Conservation (phyloP, 2,329 filamentous ascomycete species). For the Fusarium sp. region DNA sequence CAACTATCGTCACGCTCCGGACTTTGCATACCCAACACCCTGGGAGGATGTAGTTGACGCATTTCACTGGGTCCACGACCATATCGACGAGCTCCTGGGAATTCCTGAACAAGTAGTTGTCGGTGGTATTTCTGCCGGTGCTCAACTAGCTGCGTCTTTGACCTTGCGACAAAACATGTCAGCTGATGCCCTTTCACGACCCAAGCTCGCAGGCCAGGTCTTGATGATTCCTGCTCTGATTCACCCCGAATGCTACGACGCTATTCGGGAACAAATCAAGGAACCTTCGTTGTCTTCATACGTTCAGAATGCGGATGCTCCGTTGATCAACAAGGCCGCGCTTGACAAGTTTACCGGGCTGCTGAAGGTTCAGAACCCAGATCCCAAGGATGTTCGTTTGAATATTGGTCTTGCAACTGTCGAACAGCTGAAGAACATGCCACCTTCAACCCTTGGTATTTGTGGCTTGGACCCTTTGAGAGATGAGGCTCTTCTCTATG, state of each 20-base stretch:
- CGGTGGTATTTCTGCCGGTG: constrained; percentile 64
- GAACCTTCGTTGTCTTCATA: constrained; percentile 59
- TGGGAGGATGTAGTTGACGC: constrained; percentile 68
- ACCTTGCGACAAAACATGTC: constrained; percentile 55
- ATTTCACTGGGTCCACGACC: constrained; percentile 65
- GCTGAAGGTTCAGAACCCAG: constrained; percentile 40
- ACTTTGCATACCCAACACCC: constrained; percentile 64
- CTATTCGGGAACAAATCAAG: constrained; percentile 54
- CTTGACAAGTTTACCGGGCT: constrained; percentile 44
- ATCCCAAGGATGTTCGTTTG: constrained; percentile 53
- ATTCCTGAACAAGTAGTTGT: constrained; percentile 54
- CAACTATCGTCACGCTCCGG: constrained; percentile 71
- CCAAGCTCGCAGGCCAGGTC: constrained; percentile 62
- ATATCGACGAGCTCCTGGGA: constrained; percentile 26
- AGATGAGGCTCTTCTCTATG: constrained; percentile 64
- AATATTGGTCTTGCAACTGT: constrained; percentile 52
- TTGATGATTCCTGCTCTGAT: constrained; percentile 63
- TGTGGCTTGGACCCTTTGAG: constrained; percentile 62
- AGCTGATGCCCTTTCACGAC: constrained; percentile 24
- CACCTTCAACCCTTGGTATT: constrained; percentile 60
- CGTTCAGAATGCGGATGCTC: constrained; percentile 61
- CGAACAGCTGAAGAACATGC: constrained; percentile 57
- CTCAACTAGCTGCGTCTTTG: constrained; percentile 58
- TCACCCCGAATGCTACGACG: constrained; percentile 38
- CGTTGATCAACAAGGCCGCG: constrained; percentile 49